A percentile compares a stretch with the other conserved stretches of the same genome.
phyloP scores from a whole-genome alignment of 1,284 basidiomycete genomes.

The Pseudozyma tsukubaensis region DNA sequence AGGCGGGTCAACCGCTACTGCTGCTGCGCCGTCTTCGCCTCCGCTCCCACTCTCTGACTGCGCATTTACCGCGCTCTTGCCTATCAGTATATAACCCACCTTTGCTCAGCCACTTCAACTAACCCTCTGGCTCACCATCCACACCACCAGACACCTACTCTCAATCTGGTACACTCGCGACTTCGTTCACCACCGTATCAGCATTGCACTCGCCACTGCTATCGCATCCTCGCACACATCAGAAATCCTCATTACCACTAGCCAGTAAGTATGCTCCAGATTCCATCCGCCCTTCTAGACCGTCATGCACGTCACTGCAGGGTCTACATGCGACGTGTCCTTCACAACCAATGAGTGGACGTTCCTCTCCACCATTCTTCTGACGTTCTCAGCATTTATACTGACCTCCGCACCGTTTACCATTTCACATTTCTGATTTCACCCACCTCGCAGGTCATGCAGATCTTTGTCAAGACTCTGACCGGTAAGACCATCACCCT shows the following conservation, averaged over 20 bases:
- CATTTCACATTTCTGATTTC: neutral
- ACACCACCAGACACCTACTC: slow-evolving; percentile 11
- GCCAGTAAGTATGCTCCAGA: slow-evolving; percentile 31
- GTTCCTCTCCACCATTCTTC: neutral
- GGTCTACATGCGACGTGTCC: slow-evolving; percentile 17
- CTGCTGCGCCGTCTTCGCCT: neutral
- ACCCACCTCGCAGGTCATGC: slow-evolving; percentile 36
- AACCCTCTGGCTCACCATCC: slow-evolving; percentile 1
- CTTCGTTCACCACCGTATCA: slow-evolving; percentile 1
- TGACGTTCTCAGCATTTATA: neutral
- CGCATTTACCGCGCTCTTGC: neutral
- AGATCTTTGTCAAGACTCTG: slow-evolving; percentile 54
- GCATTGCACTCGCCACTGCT: neutral
- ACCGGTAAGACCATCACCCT: slow-evolving; percentile 70
- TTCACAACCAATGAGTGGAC: slow-evolving; percentile 16
- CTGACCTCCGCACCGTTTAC: slow-evolving; percentile 2
- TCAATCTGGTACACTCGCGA: slow-evolving; percentile 4
- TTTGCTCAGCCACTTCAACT: slow-evolving; percentile 8
- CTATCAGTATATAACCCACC: slow-evolving; percentile 26
- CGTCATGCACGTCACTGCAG: slow-evolving; percentile 33
- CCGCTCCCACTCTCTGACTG: no score
- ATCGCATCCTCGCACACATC: neutral
- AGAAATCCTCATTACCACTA: neutral
- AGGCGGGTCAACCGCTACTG: slow-evolving; percentile 11
- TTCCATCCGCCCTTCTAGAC: slow-evolving; percentile 28